A percentile compares a stretch with the other conserved stretches of the same genome.
Evolutionary conservation across 768 basidiomycete genomes (phyloP).

Genomic region (Lentinula detonsa): DNA sequence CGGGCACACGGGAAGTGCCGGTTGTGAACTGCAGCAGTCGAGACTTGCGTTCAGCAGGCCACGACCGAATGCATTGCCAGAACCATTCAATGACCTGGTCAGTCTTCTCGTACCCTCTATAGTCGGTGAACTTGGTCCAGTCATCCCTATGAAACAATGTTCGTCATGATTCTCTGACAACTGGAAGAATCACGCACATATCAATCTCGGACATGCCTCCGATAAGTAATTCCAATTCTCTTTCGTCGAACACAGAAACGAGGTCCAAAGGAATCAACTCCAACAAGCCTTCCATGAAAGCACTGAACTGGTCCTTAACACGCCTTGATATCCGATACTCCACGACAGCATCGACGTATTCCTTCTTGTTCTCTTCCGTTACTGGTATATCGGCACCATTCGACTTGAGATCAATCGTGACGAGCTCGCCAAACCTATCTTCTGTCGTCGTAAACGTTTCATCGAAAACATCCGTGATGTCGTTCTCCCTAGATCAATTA

Average conservation of each 20-base stretch:
- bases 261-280: conserved; percentile 83
- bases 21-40: conserved; percentile 87
- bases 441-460: conserved; percentile 69
- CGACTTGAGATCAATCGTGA: conserved; percentile 60
- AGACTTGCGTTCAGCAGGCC: conserved; percentile 87
- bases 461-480: conserved; percentile 69
- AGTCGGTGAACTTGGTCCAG: conserved; percentile 93
- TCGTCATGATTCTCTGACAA: neutral
- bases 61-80: conserved; percentile 87
- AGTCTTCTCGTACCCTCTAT: conserved; percentile 80
- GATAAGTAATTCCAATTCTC: conserved; percentile 83
- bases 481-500: conserved; percentile 48
- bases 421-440: conserved; percentile 69
- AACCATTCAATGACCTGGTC: conserved; percentile 94
- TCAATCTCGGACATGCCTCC: conserved; percentile 93
- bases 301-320: conserved; percentile 77
- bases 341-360: conserved; percentile 73
- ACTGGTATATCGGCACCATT: conserved; percentile 57
- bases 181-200: conserved; percentile 42
- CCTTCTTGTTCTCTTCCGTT: conserved; percentile 72
- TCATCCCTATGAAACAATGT: conserved; percentile 50
- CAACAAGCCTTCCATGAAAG: conserved; percentile 81
- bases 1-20: conserved; percentile 78
- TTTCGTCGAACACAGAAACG: conserved; percentile 86
- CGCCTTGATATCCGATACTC: conserved; percentile 79